Conservation (phyloP, 805 yeast species). For the Ogataea dorogensis region DNA sequence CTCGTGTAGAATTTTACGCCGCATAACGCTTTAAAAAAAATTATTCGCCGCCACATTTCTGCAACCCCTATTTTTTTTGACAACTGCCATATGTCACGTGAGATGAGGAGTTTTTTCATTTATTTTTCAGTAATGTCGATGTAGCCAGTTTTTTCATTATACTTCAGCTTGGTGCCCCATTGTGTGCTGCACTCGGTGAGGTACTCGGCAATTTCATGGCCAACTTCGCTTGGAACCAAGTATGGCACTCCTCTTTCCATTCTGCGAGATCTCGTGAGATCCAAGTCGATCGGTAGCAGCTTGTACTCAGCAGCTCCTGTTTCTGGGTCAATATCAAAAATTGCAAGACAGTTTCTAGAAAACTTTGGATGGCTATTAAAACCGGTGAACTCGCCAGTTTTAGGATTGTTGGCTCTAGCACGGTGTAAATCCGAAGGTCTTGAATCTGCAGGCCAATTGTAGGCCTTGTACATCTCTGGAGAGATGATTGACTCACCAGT, state of each 20-base stretch:
- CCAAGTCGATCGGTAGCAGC: slow-evolving; percentile 29
- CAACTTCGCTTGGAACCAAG: slow-evolving; percentile 24
- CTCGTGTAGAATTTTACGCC: neutral
- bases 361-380: slow-evolving; percentile 28
- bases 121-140: slow-evolving; percentile 9
- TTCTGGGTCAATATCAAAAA: slow-evolving; percentile 21
- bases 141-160: slow-evolving; percentile 24
- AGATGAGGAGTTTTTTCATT: neutral
- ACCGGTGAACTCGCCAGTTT: slow-evolving; percentile 27
- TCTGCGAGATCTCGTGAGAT: slow-evolving; percentile 24
- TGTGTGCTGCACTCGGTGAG: slow-evolving; percentile 23
- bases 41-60: too few species aligned
- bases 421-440: slow-evolving; percentile 32
- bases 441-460: slow-evolving; percentile 23
- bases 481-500: slow-evolving; percentile 27
- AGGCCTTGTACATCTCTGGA: slow-evolving; percentile 29
- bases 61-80: too few species aligned
- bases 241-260: slow-evolving; percentile 30
- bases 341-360: slow-evolving; percentile 28
- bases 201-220: slow-evolving; percentile 26
- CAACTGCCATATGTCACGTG: slow-evolving; percentile 3
- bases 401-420: slow-evolving; percentile 26
- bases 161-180: slow-evolving; percentile 27
- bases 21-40: neutral
- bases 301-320: slow-evolving; percentile 14